Base-by-base conservation (phyloP, 1,139 yeast species). In the Geotrichum histeridarum region DNA sequence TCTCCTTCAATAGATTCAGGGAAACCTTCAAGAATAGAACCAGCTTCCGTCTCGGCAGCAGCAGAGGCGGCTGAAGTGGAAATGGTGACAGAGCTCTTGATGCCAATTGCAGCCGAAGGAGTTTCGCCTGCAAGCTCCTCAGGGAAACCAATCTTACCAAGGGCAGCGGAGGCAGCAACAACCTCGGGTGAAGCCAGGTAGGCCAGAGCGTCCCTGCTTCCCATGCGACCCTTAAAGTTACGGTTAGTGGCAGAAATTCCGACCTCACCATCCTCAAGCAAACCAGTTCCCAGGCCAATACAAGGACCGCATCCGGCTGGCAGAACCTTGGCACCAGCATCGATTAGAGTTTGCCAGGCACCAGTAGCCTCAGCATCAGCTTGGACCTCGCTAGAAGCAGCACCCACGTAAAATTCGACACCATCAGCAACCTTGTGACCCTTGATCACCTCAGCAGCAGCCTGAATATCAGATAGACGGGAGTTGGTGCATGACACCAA, bases 221-320 rank as follows among this genome's bases (percentile, higher is more conserved):
- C 99, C 99, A 93, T 93, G 75, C 99, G 83, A 56, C 99, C 99
- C 75, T 94, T 94, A 78, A 93, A 93, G 72, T 93, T 93, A 75
- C 99, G 83, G 76, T 93, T 93, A 8, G 99, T 94, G 56, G 99
- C 99, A 62, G 96, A 88, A 66, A 93, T 94, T 60, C 99, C 99
- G 56, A 94, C 95, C 71, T 93, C 97, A 46, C 99, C 99, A 48
- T 89, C 93, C 71, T 93, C 83, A 64, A 93, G 77, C 60, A 93
- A 76, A 52, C 99, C 99, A 39, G 94, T 79, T 58, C 99, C 99
- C 56, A 93, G 78, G 45, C 99, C 99, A 67, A 93, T 93, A 75
- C 99, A 93, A 39, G 99, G 99, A 49, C 99, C 99, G 74, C 99
- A 93, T 27, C 99, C 99, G 17, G 99, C 96, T 15, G 98, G 98